A percentile compares a stretch with the other conserved stretches of the same genome.
Conservation (phyloP, 1,139 yeast species). For the Pichia norvegensis region DNA sequence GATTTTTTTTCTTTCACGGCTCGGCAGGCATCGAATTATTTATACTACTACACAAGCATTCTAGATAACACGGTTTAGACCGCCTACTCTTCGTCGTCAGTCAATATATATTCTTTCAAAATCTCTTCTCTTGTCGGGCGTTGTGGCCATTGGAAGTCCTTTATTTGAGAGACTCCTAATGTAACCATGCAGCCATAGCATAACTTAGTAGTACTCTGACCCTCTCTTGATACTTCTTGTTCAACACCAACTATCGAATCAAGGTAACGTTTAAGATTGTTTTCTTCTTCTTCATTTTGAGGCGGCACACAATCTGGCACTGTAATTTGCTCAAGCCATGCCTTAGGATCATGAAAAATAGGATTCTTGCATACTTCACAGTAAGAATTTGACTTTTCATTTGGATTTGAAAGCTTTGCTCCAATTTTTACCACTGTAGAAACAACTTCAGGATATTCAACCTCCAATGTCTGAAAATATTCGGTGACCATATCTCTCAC, state of each 20-base stretch:
- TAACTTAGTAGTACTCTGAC: conserved; percentile 21
- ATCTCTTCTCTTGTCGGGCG: conserved; percentile 30
- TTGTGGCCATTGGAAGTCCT: conserved; percentile 50
- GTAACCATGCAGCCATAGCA: conserved; percentile 75
- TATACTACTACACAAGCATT: too few relatives aligned
- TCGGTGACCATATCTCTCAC: conserved; percentile 70
- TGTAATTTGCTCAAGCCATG: conserved; percentile 71
- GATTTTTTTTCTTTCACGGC: background rate
- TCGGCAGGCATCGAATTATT: too few relatives aligned
- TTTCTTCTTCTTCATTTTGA: conserved; percentile 40
- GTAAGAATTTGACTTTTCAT: background rate
- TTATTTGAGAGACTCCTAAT: conserved; percentile 20
- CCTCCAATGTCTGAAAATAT: conserved; percentile 67
- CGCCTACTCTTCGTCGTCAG: conserved; percentile 31
- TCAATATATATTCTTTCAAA: conserved; percentile 44
- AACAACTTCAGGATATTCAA: conserved; percentile 83
- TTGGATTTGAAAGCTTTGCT: conserved; percentile 60
- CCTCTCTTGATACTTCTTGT: conserved; percentile 19
- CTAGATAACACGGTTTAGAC: too few relatives aligned
- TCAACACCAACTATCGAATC: conserved; percentile 8
- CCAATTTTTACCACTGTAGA: conserved; percentile 92
- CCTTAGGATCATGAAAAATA: conserved; percentile 49
- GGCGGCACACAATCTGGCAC: conserved; percentile 52
- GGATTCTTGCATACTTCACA: conserved; percentile 50
- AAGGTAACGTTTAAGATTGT: conserved; percentile 26